These are phyloP conservation scores for Tricholoma bakamatsutake DNA, from an alignment of 768 basidiomycete genomes.

Conservation along the genomic window DNA sequence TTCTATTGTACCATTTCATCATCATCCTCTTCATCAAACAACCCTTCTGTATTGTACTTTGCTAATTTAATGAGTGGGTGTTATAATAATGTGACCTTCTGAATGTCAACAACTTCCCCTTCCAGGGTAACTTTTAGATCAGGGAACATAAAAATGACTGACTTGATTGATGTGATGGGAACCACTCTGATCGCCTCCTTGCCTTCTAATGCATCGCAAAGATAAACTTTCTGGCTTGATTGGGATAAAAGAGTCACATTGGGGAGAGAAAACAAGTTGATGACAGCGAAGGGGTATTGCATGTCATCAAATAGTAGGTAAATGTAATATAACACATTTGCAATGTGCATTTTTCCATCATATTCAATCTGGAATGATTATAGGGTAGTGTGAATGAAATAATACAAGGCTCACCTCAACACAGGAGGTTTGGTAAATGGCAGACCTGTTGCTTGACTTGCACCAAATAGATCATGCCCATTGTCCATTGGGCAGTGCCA, in stretches of 20 bases:
- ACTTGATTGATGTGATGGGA: not conserved
- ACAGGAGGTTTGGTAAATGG: not conserved
- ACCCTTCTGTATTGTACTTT: not conserved
- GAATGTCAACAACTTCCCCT: not conserved
- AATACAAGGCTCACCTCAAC: not conserved
- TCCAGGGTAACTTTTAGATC: too few species aligned
- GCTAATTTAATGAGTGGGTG: not conserved
- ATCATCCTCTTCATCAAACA: not conserved
- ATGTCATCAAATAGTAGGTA: not conserved
- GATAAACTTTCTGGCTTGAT: too few species aligned
- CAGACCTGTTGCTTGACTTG: slow-evolving; percentile 3
- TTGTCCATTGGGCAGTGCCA: slow-evolving; percentile 21
- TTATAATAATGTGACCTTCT: not conserved
- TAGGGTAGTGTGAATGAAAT: not conserved
- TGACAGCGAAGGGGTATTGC: not conserved
- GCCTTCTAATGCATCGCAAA: too few species aligned
- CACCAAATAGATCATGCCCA: slow-evolving; percentile 16
- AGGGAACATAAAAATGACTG: not conserved
- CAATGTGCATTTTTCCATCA: not conserved
- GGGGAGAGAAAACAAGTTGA: too few species aligned
- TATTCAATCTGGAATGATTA: not conserved
- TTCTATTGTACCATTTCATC: too few species aligned
- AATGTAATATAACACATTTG: too few species aligned
- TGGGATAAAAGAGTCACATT: too few species aligned
- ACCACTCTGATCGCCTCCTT: too few species aligned